Evolutionary conservation across 2,329 filamentous ascomycete genomes (phyloP), one percentile per base, ranked within the genome.

Genomic region (Aspergillus intermedius): DNA sequence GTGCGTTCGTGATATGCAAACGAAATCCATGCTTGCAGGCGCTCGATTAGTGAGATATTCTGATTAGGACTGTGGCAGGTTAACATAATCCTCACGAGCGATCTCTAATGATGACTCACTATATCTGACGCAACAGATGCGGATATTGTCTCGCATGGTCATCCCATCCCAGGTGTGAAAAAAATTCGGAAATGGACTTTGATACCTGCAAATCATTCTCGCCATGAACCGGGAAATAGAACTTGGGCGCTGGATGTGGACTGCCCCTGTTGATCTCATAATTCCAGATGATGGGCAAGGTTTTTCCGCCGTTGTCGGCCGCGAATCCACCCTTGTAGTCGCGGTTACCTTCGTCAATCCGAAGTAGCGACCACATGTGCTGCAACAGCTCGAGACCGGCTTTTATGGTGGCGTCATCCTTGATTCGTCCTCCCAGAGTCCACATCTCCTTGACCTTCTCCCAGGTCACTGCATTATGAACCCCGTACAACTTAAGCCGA

Each of bases 1-100:
- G 44, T 55, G 15, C 46, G 47, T 30, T 57, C 53, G 2, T 49
- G 50, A 21, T 55, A 57, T 1, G 53, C 49, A 44, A 57, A 57
- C 1, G 55, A 57, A 15, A 57, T 42, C 53, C 53, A 57, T 4
- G 49, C 52, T 6, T 44, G 47, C 13, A 54, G 32, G 6, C 50
- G 42, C 25, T 21, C 43, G 1, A 49, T 51, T 21, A 32, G 37
- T 5, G 9, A 34, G 5, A 53, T 19, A 32, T 51, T 41, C 7
- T 28, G 19, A 10, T 48, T 46, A 10, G 51, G 49, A 35, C 51
- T 53, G 19, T 4, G 37, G 1, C 17, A 22, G 17, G 17, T 40
- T 12, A 40, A 17, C 37, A 19, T 21, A 12, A 19, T 15, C 10
- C 10, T 12, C 37, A 19, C 9, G 10, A 5, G 37, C 6, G 5